These are phyloP conservation scores for Postia placenta DNA, from an alignment of 768 basidiomycete genomes.

Conservation along the genomic window DNA sequence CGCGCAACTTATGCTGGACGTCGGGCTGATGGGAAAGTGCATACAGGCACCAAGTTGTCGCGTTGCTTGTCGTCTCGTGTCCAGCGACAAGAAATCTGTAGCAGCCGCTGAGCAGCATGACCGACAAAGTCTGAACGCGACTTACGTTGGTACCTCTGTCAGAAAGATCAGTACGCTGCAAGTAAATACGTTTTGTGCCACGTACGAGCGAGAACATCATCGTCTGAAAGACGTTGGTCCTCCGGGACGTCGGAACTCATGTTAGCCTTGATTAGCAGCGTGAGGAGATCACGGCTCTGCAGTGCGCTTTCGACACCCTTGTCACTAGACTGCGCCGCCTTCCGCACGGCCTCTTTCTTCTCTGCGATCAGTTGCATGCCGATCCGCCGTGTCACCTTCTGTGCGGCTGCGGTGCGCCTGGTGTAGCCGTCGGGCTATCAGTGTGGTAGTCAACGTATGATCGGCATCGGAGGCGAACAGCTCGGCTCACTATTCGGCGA, in stretches of 20 bases:
- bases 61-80: slow-evolving; percentile 35
- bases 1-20: slow-evolving; percentile 30
- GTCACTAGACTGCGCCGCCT: background rate
- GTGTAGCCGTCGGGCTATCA: slow-evolving; percentile 6
- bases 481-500: slow-evolving; percentile 18
- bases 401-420: slow-evolving; percentile 8
- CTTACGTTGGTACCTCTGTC: slow-evolving; percentile 22
- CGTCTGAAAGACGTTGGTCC: slow-evolving; percentile 51
- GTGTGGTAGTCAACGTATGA: no score
- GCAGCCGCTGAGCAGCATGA: no score
- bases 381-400: slow-evolving; percentile 17
- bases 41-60: slow-evolving; percentile 31
- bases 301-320: background rate
- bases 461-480: no score
- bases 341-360: slow-evolving; percentile 24
- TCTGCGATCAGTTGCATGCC: slow-evolving; percentile 23
- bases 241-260: slow-evolving; percentile 54
- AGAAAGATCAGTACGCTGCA: background rate
- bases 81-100: slow-evolving; percentile 28
- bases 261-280: slow-evolving; percentile 57
- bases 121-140: background rate
- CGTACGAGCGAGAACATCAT: slow-evolving; percentile 52
- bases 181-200: background rate
- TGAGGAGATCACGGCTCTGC: slow-evolving; percentile 42
- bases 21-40: slow-evolving; percentile 31